These are phyloP conservation scores for Globisporangium heterothallicum DNA, from an alignment of 352 stramenopile genomes.

Conservation along the genomic window DNA sequence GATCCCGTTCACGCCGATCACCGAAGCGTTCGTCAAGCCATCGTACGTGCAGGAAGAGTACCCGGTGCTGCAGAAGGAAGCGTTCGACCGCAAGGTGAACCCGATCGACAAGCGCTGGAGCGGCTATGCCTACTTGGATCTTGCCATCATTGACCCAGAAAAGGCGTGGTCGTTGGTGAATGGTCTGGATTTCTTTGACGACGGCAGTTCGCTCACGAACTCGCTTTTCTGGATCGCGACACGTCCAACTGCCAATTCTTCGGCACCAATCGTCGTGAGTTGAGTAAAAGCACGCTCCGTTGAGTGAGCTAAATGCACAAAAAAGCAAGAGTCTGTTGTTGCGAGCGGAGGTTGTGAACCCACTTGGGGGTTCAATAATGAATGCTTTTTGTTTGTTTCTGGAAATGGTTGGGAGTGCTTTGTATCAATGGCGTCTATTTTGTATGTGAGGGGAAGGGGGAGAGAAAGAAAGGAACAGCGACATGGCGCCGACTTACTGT, in stretches of 20 bases:
- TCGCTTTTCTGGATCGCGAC: constrained; percentile 89
- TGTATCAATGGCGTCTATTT: constrained; percentile 8
- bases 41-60: constrained; percentile 78
- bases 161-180: constrained; percentile 66
- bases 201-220: constrained; percentile 85
- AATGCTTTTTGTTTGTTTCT: no score
- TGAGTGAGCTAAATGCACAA: no score
- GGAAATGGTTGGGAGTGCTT: no score
- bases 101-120: constrained; percentile 78
- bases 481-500: not conserved
- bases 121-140: constrained; percentile 79
- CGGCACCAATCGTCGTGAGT: no score
- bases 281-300: no score
- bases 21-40: constrained; percentile 57
- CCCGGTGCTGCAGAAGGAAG: constrained; percentile 63
- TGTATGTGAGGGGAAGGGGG: not conserved
- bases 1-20: constrained; percentile 89
- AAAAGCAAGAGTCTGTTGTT: no score
- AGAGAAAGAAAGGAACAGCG: not conserved
- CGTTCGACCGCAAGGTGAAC: constrained; percentile 47
- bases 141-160: constrained; percentile 75
- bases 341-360: no score
- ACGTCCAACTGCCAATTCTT: constrained; percentile 21
- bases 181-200: constrained; percentile 73
- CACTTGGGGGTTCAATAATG: no score